Evolutionary conservation across 495 filamentous ascomycete genomes (phyloP).

Genomic region (Penicillium turbatum): DNA sequence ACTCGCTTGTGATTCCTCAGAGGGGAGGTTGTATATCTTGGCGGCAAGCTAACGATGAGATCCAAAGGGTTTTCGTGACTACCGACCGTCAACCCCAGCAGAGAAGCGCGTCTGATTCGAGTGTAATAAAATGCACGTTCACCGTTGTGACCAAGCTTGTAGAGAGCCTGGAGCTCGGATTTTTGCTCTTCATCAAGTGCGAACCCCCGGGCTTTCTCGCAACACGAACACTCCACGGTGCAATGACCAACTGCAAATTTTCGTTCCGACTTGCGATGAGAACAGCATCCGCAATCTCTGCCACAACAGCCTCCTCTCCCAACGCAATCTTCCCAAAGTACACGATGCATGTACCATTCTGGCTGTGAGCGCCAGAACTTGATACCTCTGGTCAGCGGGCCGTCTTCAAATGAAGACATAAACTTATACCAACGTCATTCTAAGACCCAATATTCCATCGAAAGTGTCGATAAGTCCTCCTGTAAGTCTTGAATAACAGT

Average conservation of each 20-base stretch:
- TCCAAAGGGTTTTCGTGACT: constrained; percentile 4
- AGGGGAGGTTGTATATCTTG: background rate
- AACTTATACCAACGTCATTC: background rate
- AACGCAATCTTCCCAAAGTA: constrained; percentile 4
- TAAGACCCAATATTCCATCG: background rate
- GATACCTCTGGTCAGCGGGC: constrained; percentile 1
- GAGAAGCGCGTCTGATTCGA: background rate
- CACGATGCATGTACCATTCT: constrained; percentile 6
- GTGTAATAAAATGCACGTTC: background rate
- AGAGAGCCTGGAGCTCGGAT: background rate
- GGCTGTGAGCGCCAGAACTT: constrained; percentile 4
- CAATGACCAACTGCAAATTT: constrained; percentile 6
- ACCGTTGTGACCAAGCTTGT: background rate
- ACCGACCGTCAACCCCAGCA: constrained; percentile 6
- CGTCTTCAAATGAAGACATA: background rate
- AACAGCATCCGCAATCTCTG: constrained; percentile 5
- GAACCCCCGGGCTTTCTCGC: constrained; percentile 1
- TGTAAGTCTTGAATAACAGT: background rate
- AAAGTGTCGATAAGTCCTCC: background rate
- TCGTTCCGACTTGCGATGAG: background rate
- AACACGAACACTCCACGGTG: constrained; percentile 7
- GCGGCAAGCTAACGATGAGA: constrained; percentile 1
- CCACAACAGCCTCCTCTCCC: constrained; percentile 7
- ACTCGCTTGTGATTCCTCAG: background rate
- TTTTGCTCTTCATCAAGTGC: background rate